These are phyloP conservation scores for Citrus australasica DNA, from an alignment of 345 rosid species.

Conservation along the genomic window DNA sequence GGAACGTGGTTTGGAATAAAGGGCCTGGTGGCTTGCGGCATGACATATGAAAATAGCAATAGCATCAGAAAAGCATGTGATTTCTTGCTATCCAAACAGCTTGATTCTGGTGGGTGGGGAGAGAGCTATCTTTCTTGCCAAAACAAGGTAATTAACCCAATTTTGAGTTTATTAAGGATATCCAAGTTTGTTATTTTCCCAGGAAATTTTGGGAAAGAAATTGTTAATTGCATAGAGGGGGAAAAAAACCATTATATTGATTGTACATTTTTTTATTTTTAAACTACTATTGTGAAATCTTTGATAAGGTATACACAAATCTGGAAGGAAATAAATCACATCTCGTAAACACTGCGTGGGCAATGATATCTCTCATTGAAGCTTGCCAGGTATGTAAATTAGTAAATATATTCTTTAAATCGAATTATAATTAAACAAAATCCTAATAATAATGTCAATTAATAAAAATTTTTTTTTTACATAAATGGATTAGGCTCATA, in stretches of 20 bases:
- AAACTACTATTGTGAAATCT: neutral
- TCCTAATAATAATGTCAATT: neutral
- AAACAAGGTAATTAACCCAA: constrained; percentile 26
- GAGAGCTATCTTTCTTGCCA: constrained; percentile 72
- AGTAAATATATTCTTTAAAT: neutral
- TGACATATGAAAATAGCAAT: constrained; percentile 27
- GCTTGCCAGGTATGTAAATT: constrained; percentile 51
- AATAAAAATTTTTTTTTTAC: too few species aligned
- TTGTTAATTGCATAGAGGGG: neutral
- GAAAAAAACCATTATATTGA: too few species aligned
- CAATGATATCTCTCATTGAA: constrained; percentile 60
- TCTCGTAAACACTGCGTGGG: constrained; percentile 72
- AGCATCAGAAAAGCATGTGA: constrained; percentile 47
- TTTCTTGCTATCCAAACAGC: constrained; percentile 59
- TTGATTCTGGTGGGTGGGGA: constrained; percentile 66
- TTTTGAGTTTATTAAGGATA: neutral
- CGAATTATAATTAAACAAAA: neutral
- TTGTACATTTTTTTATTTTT: too few species aligned
- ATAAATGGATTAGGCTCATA: constrained; percentile 26
- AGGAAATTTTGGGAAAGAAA: neutral
- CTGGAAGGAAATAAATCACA: constrained; percentile 46
- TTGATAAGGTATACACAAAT: constrained; percentile 13
- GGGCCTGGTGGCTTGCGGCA: constrained; percentile 48
- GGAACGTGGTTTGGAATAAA: constrained; percentile 79
- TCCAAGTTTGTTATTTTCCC: neutral